A percentile compares a stretch with the other conserved stretches of the same genome.
These are phyloP conservation scores for Ustilago tritici DNA, from an alignment of 1,284 basidiomycete species.

Conservation along the genomic window DNA sequence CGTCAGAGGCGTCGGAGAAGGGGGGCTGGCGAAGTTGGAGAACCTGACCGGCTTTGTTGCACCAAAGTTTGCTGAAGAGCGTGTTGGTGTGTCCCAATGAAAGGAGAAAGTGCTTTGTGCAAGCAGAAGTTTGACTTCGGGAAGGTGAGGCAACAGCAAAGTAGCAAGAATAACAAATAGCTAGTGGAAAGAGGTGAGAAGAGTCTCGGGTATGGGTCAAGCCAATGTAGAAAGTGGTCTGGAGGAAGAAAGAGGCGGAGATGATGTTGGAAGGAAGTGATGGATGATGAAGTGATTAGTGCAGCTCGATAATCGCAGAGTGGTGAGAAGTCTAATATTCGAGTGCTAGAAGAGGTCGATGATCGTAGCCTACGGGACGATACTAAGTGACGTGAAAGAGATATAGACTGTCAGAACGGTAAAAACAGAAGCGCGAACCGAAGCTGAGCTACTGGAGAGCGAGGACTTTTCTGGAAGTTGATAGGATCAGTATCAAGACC, in stretches of 20 bases:
- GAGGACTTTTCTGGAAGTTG: not conserved
- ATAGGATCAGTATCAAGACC: conserved; percentile 1
- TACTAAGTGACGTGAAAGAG: conserved; percentile 24
- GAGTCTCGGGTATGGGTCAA: conserved; percentile 3
- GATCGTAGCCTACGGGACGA: conserved; percentile 51
- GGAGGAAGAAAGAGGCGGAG: not conserved
- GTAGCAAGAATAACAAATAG: too few relatives aligned
- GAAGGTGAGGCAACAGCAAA: too few relatives aligned
- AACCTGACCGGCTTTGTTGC: conserved; percentile 4
- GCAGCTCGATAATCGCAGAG: conserved; percentile 36
- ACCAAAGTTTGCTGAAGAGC: not conserved
- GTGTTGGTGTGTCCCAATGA: not conserved
- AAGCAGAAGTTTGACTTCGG: not conserved
- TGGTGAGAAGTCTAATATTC: conserved; percentile 27
- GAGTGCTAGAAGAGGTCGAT: conserved; percentile 30
- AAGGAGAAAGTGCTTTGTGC: not conserved
- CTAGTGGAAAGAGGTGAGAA: too few relatives aligned
- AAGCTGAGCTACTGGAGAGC: not conserved
- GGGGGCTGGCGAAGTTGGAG: conserved; percentile 8
- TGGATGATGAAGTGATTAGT: conserved; percentile 1
- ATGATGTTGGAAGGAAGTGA: not conserved
- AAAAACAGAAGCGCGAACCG: conserved; percentile 9
- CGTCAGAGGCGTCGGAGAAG: conserved; percentile 13
- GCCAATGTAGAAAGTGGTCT: not conserved
- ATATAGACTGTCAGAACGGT: conserved; percentile 13